phyloP scores from a whole-genome alignment of 2,329 filamentous ascomycete genomes.

The Trichoderma afroharzianum region DNA sequence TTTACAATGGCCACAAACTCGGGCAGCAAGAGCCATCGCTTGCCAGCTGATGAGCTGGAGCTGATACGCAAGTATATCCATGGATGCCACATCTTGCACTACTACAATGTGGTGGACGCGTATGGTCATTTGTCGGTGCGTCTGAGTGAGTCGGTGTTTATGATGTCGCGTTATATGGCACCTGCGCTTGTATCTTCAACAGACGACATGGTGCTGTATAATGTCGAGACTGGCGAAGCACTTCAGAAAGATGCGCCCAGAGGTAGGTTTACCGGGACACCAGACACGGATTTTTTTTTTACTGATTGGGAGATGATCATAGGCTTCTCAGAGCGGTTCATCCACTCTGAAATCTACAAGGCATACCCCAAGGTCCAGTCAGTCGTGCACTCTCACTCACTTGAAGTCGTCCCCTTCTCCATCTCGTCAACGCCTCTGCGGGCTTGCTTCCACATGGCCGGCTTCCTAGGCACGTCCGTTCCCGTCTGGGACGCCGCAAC shows the following conservation, averaged over 20 bases:
- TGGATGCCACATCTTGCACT: slow-evolving; percentile 10
- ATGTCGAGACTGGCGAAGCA: slow-evolving; percentile 4
- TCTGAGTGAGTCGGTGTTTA: slow-evolving; percentile 4
- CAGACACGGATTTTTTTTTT: no score
- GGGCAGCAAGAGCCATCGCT: background rate
- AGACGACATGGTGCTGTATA: slow-evolving; percentile 4
- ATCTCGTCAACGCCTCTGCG: background rate
- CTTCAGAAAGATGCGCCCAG: background rate
- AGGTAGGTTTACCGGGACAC: background rate
- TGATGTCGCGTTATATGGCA: slow-evolving; percentile 12
- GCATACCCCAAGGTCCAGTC: background rate
- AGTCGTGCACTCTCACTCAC: slow-evolving; percentile 1
- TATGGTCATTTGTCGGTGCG: slow-evolving; percentile 4
- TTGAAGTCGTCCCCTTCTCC: slow-evolving; percentile 9
- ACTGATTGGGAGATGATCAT: background rate
- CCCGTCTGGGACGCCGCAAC: slow-evolving; percentile 3
- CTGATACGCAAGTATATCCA: slow-evolving; percentile 2
- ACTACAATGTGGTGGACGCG: slow-evolving; percentile 5
- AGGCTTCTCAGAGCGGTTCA: slow-evolving; percentile 11
- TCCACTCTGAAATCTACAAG: slow-evolving; percentile 9
- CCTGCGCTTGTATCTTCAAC: slow-evolving; percentile 1
- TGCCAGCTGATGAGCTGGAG: background rate
- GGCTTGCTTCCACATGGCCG: slow-evolving; percentile 10
- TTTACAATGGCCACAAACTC: background rate
- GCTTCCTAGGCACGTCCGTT: background rate